These are phyloP conservation scores for Cytospora leucostoma DNA, from an alignment of 2,329 filamentous ascomycete genomes.

Conservation along the genomic window DNA sequence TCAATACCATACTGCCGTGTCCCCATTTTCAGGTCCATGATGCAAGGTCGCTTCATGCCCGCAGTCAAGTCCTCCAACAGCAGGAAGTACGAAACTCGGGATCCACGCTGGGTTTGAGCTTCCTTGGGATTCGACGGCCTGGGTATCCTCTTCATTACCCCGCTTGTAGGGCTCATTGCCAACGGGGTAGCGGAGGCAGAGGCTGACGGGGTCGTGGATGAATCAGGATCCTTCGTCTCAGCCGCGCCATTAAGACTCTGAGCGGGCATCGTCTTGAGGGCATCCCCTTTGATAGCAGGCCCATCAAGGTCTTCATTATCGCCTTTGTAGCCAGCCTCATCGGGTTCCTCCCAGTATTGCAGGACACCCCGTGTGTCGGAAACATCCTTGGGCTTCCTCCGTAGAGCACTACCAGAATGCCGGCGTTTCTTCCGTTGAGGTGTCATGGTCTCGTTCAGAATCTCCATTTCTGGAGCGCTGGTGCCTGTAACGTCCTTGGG, in stretches of 20 bases:
- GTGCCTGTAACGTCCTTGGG: conserved; percentile 62
- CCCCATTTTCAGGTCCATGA: conserved; percentile 98
- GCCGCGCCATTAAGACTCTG: conserved; percentile 20
- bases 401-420: conserved; percentile 84
- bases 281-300: conserved; percentile 23
- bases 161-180: conserved; percentile 42
- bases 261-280: conserved; percentile 17
- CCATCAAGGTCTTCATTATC: conserved; percentile 53
- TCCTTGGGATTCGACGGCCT: conserved; percentile 76
- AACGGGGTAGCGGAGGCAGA: conserved; percentile 38
- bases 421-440: conserved; percentile 63
- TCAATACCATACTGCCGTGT: conserved; percentile 96
- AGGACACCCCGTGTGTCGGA: conserved; percentile 71
- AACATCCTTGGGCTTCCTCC: conserved; percentile 72
- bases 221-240: conserved; percentile 24
- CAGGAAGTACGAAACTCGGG: conserved; percentile 86
- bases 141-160: conserved; percentile 48
- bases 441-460: conserved; percentile 44
- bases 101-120: conserved; percentile 63
- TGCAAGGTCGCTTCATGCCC: conserved; percentile 94
- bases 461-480: conserved; percentile 65
- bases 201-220: conserved; percentile 37
- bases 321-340: conserved; percentile 77
- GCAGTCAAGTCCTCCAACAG: conserved; percentile 92
- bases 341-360: conserved; percentile 89